Percentiles rank a stretch among this genome's conserved stretches.
Conservation (phyloP, 495 filamentous ascomycete species). For the Trichoderma virens region DNA sequence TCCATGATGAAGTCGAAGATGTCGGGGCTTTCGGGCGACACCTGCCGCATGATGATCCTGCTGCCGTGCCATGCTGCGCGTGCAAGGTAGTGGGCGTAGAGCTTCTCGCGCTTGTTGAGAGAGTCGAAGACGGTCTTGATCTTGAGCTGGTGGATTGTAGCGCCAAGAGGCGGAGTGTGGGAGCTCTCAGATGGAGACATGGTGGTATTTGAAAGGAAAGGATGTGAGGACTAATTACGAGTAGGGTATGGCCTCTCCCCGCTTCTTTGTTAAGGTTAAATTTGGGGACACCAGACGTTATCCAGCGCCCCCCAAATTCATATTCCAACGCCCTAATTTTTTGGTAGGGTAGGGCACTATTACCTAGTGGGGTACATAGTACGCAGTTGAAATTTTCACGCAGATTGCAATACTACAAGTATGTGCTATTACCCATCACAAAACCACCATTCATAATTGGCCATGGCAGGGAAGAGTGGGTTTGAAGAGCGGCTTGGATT, state of each 20-base stretch:
- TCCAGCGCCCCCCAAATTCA: too few relatives aligned
- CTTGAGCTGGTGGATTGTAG: neutral
- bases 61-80: conserved; percentile 32
- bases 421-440: neutral
- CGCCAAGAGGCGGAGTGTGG: neutral
- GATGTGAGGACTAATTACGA: too few relatives aligned
- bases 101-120: conserved; percentile 20
- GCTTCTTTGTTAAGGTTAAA: too few relatives aligned
- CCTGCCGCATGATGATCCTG: conserved; percentile 30
- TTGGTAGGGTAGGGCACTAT: too few relatives aligned
- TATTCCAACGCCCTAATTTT: too few relatives aligned
- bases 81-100: conserved; percentile 25
- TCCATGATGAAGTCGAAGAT: conserved; percentile 32
- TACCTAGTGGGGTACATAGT: neutral
- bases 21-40: conserved; percentile 27
- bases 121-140: conserved; percentile 15
- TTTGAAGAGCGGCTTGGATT: neutral
- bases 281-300: too few relatives aligned
- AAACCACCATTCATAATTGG: neutral
- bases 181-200: neutral
- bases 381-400: neutral
- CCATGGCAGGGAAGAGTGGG: neutral
- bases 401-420: neutral
- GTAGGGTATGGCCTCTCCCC: too few relatives aligned
- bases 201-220: neutral